Evolutionary conservation across 78 protist genomes (phyloP), one percentile per base, ranked within the genome.

Genomic region (Dictyostelium firmibasis): DNA sequence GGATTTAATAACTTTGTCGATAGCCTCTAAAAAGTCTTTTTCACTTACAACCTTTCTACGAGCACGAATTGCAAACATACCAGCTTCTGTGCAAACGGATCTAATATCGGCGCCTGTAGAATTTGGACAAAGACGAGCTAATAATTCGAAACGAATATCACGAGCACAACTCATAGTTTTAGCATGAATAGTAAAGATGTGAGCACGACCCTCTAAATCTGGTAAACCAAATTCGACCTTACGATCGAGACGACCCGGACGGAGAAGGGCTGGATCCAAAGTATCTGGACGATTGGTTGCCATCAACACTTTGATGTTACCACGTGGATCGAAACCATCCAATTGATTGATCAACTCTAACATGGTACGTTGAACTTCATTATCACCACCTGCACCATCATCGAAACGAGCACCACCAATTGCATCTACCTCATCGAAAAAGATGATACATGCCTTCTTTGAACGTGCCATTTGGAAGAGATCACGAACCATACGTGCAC

Each of bases 281-380:
- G 99, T 99, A 82, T 99, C 99, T 7, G 99, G 99, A 33, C 99
- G 83, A 85, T 99, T 99, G 83, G 99, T 99, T 5, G 99, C 99
- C 99, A 99, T 99, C 31, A 99, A 86, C 3, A 99, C 99, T 88
- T 99, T 99, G 81, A 99, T 98, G 86, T 99, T 99, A 23, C 99
- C 99, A 25, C 99, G 96, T 14, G 99, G 96, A 23, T 99, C 99
- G 72, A 99, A 99, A 43, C 99, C 99, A 93, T 99, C 99, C 36
- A 99, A 93, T 91, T 99, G 99, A 93, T 98, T 99, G 94, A 99
- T 98, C 31, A 99, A 98, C 95, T 99, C 99, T 3, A 99, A 97
- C 99, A 99, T 99, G 3, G 99, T 99, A 2, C 99, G 94, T 89
- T 99, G 99, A 53, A 99, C 99, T 88, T 99, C 99, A 83, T 97